Evolutionary conservation across 331 rosid species (phyloP).

Genomic region (Quercus lobata): DNA sequence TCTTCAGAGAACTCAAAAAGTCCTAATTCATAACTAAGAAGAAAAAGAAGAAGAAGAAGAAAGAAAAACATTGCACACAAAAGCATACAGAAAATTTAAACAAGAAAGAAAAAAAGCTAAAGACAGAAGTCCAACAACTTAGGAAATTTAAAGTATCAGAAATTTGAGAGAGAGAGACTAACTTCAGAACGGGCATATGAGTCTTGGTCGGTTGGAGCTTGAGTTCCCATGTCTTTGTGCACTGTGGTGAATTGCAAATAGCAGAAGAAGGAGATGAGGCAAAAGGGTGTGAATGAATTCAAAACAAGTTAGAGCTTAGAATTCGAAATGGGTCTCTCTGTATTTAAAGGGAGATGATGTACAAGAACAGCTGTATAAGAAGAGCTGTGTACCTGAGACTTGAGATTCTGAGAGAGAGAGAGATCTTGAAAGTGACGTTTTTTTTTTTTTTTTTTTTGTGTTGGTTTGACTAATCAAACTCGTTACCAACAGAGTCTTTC

Average conservation of each 20-base stretch:
- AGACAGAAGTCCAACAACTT: neutral
- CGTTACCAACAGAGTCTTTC: no score
- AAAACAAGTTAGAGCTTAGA: neutral
- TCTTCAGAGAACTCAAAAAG: no score
- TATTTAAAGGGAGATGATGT: neutral
- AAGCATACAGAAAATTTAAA: neutral
- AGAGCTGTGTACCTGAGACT: no score
- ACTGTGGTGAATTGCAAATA: neutral
- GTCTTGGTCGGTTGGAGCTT: slow-evolving; percentile 17
- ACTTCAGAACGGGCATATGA: slow-evolving; percentile 23
- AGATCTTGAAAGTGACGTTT: neutral
- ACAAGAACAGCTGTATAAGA: no score
- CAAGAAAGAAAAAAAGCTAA: neutral
- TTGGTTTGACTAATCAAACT: neutral
- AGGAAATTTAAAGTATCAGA: neutral
- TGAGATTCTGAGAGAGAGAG: neutral
- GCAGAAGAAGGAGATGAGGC: neutral
- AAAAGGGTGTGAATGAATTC: neutral
- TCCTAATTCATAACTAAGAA: no score
- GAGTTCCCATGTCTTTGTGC: slow-evolving; percentile 54
- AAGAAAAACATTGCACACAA: no score
- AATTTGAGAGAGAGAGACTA: slow-evolving; percentile 16
- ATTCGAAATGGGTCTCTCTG: neutral
- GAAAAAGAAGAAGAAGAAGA: no score
- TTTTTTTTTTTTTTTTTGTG: no score